A percentile compares a stretch with the other conserved stretches of the same genome.
Evolutionary conservation across 352 stramenopile genomes (phyloP).

Genomic region (Pythium utonaiense): DNA sequence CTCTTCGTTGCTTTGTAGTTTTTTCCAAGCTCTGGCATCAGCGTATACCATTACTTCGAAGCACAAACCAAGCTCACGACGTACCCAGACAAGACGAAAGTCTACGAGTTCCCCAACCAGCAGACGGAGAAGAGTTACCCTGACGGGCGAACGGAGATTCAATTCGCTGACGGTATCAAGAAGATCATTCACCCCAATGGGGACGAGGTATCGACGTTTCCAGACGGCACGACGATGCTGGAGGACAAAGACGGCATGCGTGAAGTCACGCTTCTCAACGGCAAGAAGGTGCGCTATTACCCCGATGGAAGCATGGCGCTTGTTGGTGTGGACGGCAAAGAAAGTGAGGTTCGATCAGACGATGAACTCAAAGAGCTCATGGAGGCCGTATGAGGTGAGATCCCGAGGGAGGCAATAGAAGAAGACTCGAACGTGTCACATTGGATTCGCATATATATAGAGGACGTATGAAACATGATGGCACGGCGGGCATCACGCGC

Average conservation of each 20-base stretch:
- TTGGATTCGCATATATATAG: constrained; percentile 3
- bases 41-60: constrained; percentile 93
- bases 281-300: constrained; percentile 71
- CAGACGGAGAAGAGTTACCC: constrained; percentile 93
- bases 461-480: background rate
- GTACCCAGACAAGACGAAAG: constrained; percentile 90
- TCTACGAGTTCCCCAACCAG: constrained; percentile 96
- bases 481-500: background rate
- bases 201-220: constrained; percentile 79
- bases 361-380: constrained; percentile 60
- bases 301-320: constrained; percentile 68
- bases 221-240: constrained; percentile 80
- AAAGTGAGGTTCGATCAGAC: constrained; percentile 60
- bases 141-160: constrained; percentile 93
- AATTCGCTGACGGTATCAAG: constrained; percentile 92
- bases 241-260: constrained; percentile 64
- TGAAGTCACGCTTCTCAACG: constrained; percentile 75
- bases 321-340: constrained; percentile 36
- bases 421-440: background rate
- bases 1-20: constrained; percentile 23
- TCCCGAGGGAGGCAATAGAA: no score
- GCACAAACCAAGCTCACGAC: constrained; percentile 94
- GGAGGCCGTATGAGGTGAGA: constrained; percentile 23
- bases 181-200: constrained; percentile 80
- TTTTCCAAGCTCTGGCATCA: constrained; percentile 80